Evolutionary conservation across 495 filamentous ascomycete genomes (phyloP), one percentile per base, ranked within the genome.

Genomic region (Glonium stellatum): DNA sequence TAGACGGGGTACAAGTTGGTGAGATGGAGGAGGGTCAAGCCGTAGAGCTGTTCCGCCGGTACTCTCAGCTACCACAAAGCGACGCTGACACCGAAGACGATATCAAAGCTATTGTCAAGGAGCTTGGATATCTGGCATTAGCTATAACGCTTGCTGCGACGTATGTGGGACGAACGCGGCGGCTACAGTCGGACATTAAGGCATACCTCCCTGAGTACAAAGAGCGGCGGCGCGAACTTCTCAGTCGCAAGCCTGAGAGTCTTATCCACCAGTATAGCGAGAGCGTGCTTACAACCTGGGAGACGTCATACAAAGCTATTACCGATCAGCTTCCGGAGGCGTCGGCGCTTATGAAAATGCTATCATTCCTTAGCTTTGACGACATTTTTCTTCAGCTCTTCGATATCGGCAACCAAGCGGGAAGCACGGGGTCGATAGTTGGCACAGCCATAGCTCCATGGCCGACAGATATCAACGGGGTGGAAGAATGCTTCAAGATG

Each of bases 201-300:
- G n/a, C 1, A 54, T 63, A 63, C 44, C 55, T 62, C 10, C 1
- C 1, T 1, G 60, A 62, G 35, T 62, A 62, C 47, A 21, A 44
- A 25, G 8, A 35, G 47, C 54, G 54, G 0, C 54, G 60, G n/a
- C 1, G 34, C 1, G 55, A 58, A 49, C 1, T 62, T 31, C 55
- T 62, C 6, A 42, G 12, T 5, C 59, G 21, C 34, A 61, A 53
- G 35, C 53, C 62, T 13, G 22, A 57, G 0, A 11, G 51, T 0
- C 25, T 61, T 1, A n/a, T 65, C 22, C 62, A 65, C 48, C 62
- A 65, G 58, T 65, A 65, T 48, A 21, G 62, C 0, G 58, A 61
- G 59, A 65, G 62, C 37, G 62, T 65, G 0, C 54, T 65, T 4
- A 61, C 58, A 1, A 62, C 62, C 34, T 65, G 62, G 62, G 62